These are phyloP conservation scores for Trametes sanguinea DNA, from an alignment of 768 basidiomycete species.

Conservation along the genomic window DNA sequence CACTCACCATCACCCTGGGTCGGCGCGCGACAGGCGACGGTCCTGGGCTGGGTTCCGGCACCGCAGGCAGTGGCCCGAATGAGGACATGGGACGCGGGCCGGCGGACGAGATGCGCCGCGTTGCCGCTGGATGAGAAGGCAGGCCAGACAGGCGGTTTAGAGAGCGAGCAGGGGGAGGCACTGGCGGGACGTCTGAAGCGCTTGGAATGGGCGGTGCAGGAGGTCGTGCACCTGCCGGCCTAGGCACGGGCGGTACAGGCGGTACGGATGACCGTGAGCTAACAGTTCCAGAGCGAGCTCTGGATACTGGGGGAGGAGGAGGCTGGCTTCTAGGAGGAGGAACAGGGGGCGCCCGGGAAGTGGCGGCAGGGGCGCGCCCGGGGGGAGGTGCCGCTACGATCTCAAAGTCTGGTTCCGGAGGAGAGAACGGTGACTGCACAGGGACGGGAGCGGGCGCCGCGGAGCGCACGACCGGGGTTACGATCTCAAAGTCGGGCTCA, in stretches of 20 bases:
- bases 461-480: constrained; percentile 5
- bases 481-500: constrained; percentile 10
- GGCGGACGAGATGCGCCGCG: constrained; percentile 18
- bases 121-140: constrained; percentile 27
- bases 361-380: neutral
- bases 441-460: neutral
- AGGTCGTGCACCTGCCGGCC: neutral
- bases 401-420: constrained; percentile 18
- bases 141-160: constrained; percentile 23
- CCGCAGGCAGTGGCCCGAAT: constrained; percentile 22
- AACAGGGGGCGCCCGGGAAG: neutral
- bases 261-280: constrained; percentile 6
- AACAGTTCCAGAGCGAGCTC: constrained; percentile 21
- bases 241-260: constrained; percentile 4
- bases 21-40: constrained; percentile 11
- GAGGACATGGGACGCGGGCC: constrained; percentile 21
- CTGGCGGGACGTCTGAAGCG: neutral
- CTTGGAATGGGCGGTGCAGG: neutral
- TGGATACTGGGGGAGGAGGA: neutral
- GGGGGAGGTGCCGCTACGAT: constrained; percentile 8
- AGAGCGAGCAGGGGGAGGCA: neutral
- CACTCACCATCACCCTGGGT: constrained; percentile 6
- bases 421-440: neutral
- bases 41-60: constrained; percentile 19
- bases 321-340: neutral